These are phyloP conservation scores for Pneumocystis oryctolagi DNA, from an alignment of 1,139 yeast genomes.

Conservation along the genomic window DNA sequence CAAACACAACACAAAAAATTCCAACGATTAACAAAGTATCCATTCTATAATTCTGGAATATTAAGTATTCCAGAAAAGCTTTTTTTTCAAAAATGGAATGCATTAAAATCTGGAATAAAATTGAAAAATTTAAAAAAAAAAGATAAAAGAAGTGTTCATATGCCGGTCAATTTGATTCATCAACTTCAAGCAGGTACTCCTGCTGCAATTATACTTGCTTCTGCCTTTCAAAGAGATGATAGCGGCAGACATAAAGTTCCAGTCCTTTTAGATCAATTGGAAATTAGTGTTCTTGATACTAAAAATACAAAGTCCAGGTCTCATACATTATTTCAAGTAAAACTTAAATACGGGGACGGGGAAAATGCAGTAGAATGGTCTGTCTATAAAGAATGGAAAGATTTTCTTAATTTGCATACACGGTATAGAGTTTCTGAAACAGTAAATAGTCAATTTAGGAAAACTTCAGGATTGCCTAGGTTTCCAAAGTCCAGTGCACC, in stretches of 20 bases:
- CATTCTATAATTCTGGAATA: neutral
- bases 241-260: conserved; percentile 65
- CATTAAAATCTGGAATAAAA: neutral
- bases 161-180: conserved; percentile 48
- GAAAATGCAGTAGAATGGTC: conserved; percentile 53
- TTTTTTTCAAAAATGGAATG: neutral
- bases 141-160: conserved; percentile 19
- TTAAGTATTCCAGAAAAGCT: neutral
- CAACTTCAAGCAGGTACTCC: conserved; percentile 64
- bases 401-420: conserved; percentile 53
- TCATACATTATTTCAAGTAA: neutral
- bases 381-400: conserved; percentile 56
- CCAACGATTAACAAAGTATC: neutral
- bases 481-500: conserved; percentile 21
- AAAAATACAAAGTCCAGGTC: conserved; percentile 13
- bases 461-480: conserved; percentile 20
- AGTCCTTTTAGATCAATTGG: conserved; percentile 56
- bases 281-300: conserved; percentile 47
- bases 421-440: conserved; percentile 42
- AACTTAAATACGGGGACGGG: neutral
- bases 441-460: conserved; percentile 20
- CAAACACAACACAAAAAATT: neutral
- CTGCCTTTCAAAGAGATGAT: conserved; percentile 64
- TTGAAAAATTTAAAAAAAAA: conserved; percentile 19
- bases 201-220: conserved; percentile 60